Evolutionary conservation across 495 filamentous ascomycete species (phyloP), one percentile per base, ranked within the genome.

Genomic region (Friedmanniomyces endolithicus): DNA sequence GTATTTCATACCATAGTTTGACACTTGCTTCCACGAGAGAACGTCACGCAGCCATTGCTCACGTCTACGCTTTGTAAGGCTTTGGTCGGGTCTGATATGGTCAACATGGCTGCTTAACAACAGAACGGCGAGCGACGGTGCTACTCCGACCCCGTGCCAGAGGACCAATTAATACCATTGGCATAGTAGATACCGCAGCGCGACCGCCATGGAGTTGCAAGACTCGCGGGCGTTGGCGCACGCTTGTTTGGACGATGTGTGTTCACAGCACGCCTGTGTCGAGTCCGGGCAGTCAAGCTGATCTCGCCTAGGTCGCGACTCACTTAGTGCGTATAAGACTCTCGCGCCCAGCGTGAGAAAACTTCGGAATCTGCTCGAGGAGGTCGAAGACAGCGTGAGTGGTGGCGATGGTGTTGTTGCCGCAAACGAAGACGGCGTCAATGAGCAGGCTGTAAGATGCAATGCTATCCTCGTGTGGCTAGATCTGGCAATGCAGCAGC

Each of bases 301-400:
- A 50, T 22, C 2, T 6, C 11, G 6, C 4, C 11, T 33, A 53
- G 51, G 51, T 33, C 19, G 40, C 11, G 40, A 46, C 20, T 53
- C 51, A 11, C 6, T 37, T 7, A 17, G 20, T 19, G 39, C 51
- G 11, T 44, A 45, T 23, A 53, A 53, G 40, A 7, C 22, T n/a
- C 23, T 53, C 24, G 40, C 37, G 3, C 11, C 14, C 1, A 53
- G 40, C 19, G 24, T 45, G 11, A 44, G 40, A 31, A 16, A 34
- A 1, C 27, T 53, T 1, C 35, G 51, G 19, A 53, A 53, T 19
- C 1, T 45, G 19, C 40, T 46, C 19, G 51, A 53, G 23, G 51
- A 53, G 17, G 40, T 45, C 39, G 51, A 53, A 20, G 51, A 53
- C 11, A 22, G 12, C 20, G n/a, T 53, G 2, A 37, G 45, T 2